These are phyloP conservation scores for Fraxinus cuspidata DNA, from an alignment of 257 asterid genomes.

Conservation along the genomic window DNA sequence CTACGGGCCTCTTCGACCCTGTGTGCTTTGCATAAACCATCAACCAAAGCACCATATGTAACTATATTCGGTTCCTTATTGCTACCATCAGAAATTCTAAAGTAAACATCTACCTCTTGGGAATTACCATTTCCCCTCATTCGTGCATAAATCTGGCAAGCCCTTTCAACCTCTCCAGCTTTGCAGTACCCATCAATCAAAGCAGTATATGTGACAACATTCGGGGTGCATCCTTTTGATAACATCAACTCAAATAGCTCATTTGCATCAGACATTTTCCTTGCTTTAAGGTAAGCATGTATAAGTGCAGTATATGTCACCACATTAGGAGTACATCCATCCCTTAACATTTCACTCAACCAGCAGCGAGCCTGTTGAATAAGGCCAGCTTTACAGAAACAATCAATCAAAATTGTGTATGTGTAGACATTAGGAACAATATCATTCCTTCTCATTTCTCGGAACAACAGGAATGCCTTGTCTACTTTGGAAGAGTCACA, in stretches of 20 bases:
- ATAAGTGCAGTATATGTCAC: constrained; percentile 88
- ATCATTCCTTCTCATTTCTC: constrained; percentile 70
- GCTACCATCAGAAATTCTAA: constrained; percentile 45
- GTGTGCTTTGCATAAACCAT: constrained; percentile 92
- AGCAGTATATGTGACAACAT: constrained; percentile 82
- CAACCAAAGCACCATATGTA: constrained; percentile 87
- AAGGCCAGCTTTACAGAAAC: constrained; percentile 86
- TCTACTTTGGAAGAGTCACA: constrained; percentile 79
- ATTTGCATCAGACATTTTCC: constrained; percentile 66
- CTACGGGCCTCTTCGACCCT: constrained; percentile 73
- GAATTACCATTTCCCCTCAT: constrained; percentile 63
- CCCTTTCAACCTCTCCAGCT: constrained; percentile 76
- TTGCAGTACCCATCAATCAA: constrained; percentile 93
- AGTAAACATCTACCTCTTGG: constrained; percentile 67
- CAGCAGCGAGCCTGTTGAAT: constrained; percentile 80
- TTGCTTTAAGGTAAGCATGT: constrained; percentile 88
- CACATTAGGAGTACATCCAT: constrained; percentile 78
- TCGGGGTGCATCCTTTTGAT: constrained; percentile 73
- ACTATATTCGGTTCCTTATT: constrained; percentile 62
- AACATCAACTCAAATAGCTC: constrained; percentile 78
- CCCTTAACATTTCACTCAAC: constrained; percentile 79
- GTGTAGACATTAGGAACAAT: constrained; percentile 82
- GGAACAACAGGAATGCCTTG: constrained; percentile 72
- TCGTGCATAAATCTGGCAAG: constrained; percentile 76
- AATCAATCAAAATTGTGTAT: constrained; percentile 84